A percentile compares a stretch with the other conserved stretches of the same genome.
Conservation (phyloP, 1,139 yeast genomes). For the Blastobotrys aristatus region DNA sequence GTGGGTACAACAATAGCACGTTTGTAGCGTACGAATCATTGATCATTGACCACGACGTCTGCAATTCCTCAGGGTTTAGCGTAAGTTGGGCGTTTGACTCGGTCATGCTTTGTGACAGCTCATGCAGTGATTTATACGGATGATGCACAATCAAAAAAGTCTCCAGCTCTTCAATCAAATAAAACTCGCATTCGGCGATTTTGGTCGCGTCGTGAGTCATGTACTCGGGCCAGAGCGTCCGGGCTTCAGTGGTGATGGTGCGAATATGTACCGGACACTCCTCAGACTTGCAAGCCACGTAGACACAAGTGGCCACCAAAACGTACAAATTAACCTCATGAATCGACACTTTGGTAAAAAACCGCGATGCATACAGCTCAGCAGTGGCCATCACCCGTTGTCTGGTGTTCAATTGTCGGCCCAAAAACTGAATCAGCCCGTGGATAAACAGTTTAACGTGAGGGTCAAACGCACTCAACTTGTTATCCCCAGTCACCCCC, state of each 20-base stretch:
- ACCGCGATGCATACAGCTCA: conserved; percentile 73
- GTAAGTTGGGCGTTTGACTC: conserved; percentile 33
- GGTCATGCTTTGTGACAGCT: conserved; percentile 47
- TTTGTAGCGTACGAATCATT: conserved; percentile 91
- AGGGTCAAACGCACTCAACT: conserved; percentile 34
- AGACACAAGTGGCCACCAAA: conserved; percentile 77
- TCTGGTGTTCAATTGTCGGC: conserved; percentile 68
- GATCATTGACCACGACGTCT: conserved; percentile 81
- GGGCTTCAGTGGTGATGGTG: conserved; percentile 74
- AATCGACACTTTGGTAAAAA: conserved; percentile 64
- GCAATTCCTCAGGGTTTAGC: conserved; percentile 65
- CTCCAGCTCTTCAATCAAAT: conserved; percentile 83
- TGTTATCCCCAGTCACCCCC: conserved; percentile 14
- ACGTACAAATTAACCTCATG: conserved; percentile 80
- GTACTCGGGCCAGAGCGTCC: conserved; percentile 91
- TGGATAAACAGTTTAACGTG: conserved; percentile 41
- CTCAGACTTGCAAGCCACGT: conserved; percentile 88
- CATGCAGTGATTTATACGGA: conserved; percentile 74
- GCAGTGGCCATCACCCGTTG: conserved; percentile 88
- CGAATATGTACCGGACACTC: conserved; percentile 94
- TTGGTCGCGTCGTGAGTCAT: conserved; percentile 88
- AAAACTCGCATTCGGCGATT: conserved; percentile 95
- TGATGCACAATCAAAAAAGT: conserved; percentile 78
- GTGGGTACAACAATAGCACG: conserved; percentile 74
- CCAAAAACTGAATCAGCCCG: conserved; percentile 60